Base-by-base conservation (phyloP, 495 filamentous ascomycete species). In the Penicillium lagena region DNA sequence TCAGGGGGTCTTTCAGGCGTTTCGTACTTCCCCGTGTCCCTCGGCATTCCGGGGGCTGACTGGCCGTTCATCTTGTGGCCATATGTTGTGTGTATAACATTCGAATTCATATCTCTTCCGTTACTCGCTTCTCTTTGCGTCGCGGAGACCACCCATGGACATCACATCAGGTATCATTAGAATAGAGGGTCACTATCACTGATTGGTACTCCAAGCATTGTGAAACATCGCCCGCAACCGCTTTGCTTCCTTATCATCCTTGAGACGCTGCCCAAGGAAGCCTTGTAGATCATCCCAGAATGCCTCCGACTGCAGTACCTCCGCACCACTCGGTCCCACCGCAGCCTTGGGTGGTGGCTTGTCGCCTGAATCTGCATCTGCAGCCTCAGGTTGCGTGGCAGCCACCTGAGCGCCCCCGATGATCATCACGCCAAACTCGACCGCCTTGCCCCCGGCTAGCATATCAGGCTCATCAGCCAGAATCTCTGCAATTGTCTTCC, bases 231-330 rank as follows among this genome's bases (percentile, higher is more conserved):
- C 64, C 37, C 73, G 63, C 47, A 87, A 64, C 59, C 80, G 79
- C 51, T 73, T 78, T 7, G 83, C 86, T 45, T 81, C 76, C 42
- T 64, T 66, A 46, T 83, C 78, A 63, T 94, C 86, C 63, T 81
- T 79, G 41, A 96, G 50, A 63, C 86, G 78, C 73, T 88, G 85
- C 53, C 78, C 63, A 62, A 98, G 62, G 58, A 83, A 98, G 11
- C 78, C 87, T 58, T 79, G 81, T 50, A 98, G 60, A 73, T 97
- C 93, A 30, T 67, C 65, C 93, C 93, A 98, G 65, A 98, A 98
- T 48, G 76, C 80, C 29, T 85, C 81, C 17, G 79, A 83, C 47
- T 72, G 55, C 49, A 96, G 54, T 33, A 85, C 74, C 15, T 74
- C 76, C 38, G 52, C 63, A 14, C 80, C 81, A 51, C 76, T 78